Evolutionary conservation across 2,329 filamentous ascomycete species (phyloP).

Genomic region (Hawksworthiomyces lignivorus): DNA sequence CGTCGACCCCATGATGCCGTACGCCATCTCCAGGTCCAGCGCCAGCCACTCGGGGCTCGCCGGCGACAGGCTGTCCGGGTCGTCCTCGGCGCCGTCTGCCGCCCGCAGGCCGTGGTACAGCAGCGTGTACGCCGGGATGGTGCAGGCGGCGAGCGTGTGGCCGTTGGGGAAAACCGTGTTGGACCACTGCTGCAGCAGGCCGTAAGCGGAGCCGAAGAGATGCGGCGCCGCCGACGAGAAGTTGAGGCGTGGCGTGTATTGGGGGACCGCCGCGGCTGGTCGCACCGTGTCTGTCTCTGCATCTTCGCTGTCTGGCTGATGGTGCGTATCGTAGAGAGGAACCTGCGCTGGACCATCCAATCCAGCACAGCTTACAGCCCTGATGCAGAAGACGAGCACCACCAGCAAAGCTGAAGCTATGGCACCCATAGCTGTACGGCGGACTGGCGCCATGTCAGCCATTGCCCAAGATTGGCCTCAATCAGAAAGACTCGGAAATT

Average conservation of each 20-base stretch:
- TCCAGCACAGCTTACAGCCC: too few species aligned
- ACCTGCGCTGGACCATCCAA: too few species aligned
- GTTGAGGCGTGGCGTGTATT: constrained; percentile 26
- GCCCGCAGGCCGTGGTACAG: constrained; percentile 39
- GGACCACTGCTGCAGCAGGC: constrained; percentile 40
- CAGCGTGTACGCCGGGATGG: constrained; percentile 37
- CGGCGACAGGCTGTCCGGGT: constrained; percentile 25
- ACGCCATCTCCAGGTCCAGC: constrained; percentile 46
- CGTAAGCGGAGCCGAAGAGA: constrained; percentile 38
- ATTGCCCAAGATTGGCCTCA: too few species aligned
- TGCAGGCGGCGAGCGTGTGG: constrained; percentile 37
- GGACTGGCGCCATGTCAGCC: too few species aligned
- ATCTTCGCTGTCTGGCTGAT: background rate
- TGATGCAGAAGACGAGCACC: too few species aligned
- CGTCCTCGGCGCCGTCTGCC: constrained; percentile 9
- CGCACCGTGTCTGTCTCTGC: too few species aligned
- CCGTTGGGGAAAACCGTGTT: constrained; percentile 45
- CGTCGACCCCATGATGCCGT: constrained; percentile 41
- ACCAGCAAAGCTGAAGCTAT: too few species aligned
- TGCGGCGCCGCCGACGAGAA: constrained; percentile 40
- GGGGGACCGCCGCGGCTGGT: too few species aligned
- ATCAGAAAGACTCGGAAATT: too few species aligned
- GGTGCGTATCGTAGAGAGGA: too few species aligned
- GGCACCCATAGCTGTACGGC: too few species aligned
- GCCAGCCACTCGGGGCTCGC: constrained; percentile 45